phyloP scores from a whole-genome alignment of 1,139 yeast genomes.

The Candida pseudoviswanathii region DNA sequence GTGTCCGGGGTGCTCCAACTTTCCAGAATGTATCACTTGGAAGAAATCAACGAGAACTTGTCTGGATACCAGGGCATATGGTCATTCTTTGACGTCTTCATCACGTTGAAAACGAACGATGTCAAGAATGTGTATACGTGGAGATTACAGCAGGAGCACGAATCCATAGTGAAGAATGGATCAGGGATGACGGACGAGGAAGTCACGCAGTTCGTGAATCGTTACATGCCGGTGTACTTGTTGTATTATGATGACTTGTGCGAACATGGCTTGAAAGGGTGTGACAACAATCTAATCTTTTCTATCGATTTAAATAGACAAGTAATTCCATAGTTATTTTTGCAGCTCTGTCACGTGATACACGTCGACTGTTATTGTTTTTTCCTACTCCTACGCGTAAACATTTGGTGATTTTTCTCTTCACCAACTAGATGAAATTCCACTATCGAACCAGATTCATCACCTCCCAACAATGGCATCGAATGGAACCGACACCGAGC shows the following conservation, averaged over 20 bases:
- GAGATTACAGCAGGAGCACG: conserved; percentile 87
- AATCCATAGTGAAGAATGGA: conserved; percentile 54
- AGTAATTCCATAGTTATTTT: conserved; percentile 2
- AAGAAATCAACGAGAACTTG: conserved; percentile 53
- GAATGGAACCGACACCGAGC: not conserved
- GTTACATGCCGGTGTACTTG: conserved; percentile 86
- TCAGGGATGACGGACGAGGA: conserved; percentile 78
- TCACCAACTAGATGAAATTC: not conserved
- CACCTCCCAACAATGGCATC: not conserved
- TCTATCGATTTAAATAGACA: conserved; percentile 13
- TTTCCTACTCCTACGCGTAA: not conserved
- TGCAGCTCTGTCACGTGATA: not conserved
- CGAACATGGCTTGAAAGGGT: conserved; percentile 9
- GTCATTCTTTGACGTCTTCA: conserved; percentile 57
- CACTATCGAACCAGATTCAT: not conserved
- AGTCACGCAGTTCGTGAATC: conserved; percentile 67
- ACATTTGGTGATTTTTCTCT: not conserved
- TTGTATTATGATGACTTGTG: conserved; percentile 58
- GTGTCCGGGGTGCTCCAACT: conserved; percentile 23
- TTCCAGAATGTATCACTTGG: conserved; percentile 30
- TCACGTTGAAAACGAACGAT: conserved; percentile 59
- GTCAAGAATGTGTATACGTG: conserved; percentile 70
- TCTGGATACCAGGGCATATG: conserved; percentile 56
- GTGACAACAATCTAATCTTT: conserved; percentile 11
- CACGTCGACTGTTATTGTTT: not conserved